Conservation (phyloP, 192 early-diverging fungal species). For the Entomortierella parvispora region DNA sequence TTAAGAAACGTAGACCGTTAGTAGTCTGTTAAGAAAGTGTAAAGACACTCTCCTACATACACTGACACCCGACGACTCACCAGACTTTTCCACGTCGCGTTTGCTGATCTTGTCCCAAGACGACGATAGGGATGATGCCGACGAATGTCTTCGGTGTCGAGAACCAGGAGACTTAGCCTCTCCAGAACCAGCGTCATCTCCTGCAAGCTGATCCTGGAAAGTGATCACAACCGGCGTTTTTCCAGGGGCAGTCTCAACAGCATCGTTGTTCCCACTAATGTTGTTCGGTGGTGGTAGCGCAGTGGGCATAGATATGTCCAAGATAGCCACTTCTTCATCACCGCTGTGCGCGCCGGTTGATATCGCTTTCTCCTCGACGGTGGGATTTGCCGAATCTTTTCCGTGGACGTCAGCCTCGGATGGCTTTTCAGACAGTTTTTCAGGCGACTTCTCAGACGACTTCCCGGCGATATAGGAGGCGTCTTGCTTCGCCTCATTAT, state of each 20-base stretch:
- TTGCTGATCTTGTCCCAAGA: conserved; percentile 40
- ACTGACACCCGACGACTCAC: neutral
- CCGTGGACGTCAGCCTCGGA: neutral
- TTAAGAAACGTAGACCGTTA: neutral
- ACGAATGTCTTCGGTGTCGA: neutral
- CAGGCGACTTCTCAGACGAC: too few relatives aligned
- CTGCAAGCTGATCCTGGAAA: neutral
- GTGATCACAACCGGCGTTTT: neutral
- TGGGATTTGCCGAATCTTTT: neutral
- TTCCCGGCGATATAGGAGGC: neutral
- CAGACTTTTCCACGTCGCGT: conserved; percentile 32
- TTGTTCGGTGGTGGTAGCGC: neutral
- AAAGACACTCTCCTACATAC: neutral
- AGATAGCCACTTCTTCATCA: neutral
- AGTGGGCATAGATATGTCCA: conserved; percentile 23
- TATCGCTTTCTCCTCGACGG: neutral
- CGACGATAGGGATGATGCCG: conserved; percentile 35
- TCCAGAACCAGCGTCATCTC: too few relatives aligned
- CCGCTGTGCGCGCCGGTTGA: neutral
- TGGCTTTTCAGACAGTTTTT: too few relatives aligned
- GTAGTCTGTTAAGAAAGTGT: neutral
- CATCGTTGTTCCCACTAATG: neutral
- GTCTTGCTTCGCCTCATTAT: conserved; percentile 6
- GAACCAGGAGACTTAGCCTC: too few relatives aligned
- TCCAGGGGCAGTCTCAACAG: neutral